A percentile compares a stretch with the other conserved stretches of the same genome.
phyloP scores from a whole-genome alignment of 495 filamentous ascomycete species.

The Filosporella fistucella region DNA sequence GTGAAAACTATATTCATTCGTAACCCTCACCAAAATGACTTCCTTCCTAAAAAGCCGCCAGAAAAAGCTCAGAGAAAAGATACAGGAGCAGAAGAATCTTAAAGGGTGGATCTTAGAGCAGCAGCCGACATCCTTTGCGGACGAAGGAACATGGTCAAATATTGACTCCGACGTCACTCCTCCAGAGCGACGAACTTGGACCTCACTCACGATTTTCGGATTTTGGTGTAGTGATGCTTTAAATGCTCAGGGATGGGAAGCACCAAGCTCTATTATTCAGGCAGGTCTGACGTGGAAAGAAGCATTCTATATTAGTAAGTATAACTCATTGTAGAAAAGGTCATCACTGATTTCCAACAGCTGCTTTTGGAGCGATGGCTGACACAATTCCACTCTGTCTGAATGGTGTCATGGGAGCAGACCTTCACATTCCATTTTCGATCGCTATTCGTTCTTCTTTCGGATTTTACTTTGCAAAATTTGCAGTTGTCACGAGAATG shows the following conservation, averaged over 20 bases:
- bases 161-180: slow-evolving; percentile 36
- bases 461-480: slow-evolving; percentile 31
- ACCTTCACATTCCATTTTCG: slow-evolving; percentile 34
- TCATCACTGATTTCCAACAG: background rate
- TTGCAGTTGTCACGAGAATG: slow-evolving; percentile 31
- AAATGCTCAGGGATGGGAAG: slow-evolving; percentile 33
- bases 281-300: slow-evolving; percentile 38
- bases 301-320: background rate
- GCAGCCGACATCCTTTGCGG: background rate
- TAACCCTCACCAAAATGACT: too few species aligned
- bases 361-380: slow-evolving; percentile 21
- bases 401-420: slow-evolving; percentile 43
- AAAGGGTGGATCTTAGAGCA: background rate
- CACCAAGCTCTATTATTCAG: slow-evolving; percentile 36
- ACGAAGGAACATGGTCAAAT: slow-evolving; percentile 26
- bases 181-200: slow-evolving; percentile 33
- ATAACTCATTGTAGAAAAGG: background rate
- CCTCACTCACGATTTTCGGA: slow-evolving; percentile 33
- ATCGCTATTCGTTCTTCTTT: slow-evolving; percentile 33
- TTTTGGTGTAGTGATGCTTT: slow-evolving; percentile 39
- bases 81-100: background rate
- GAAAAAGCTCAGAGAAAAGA: background rate
- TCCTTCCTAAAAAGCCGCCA: background rate
- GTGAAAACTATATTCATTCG: too few species aligned
- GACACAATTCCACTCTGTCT: slow-evolving; percentile 36